Evolutionary conservation across 176 grass and related monocot genomes (phyloP).

Genomic region (Pontederia crassipes): DNA sequence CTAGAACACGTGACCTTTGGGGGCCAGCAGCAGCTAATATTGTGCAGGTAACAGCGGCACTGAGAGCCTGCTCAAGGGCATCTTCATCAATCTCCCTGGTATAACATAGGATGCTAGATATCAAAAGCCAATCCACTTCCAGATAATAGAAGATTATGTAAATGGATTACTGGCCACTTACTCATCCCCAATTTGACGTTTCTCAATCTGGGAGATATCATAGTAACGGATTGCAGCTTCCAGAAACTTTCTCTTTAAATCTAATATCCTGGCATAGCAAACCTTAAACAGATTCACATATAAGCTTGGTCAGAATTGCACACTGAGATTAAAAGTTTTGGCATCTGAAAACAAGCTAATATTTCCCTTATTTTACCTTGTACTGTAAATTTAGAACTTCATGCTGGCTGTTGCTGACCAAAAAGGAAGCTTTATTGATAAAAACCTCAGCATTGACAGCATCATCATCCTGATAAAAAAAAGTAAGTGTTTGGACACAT

Average conservation of each 20-base stretch:
- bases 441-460: slow-evolving; percentile 90
- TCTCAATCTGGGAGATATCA: slow-evolving; percentile 95
- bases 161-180: slow-evolving; percentile 30
- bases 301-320: background rate
- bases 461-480: slow-evolving; percentile 69
- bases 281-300: slow-evolving; percentile 39
- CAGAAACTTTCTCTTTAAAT: slow-evolving; percentile 88
- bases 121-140: background rate
- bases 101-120: background rate
- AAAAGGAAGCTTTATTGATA: slow-evolving; percentile 99
- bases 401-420: slow-evolving; percentile 75
- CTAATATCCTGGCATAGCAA: slow-evolving; percentile 96
- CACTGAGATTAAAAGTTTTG: background rate
- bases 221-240: slow-evolving; percentile 98
- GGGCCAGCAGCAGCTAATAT: slow-evolving; percentile 98
- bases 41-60: slow-evolving; percentile 90
- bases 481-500: background rate
- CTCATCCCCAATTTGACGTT: slow-evolving; percentile 93
- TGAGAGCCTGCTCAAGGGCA: slow-evolving; percentile 93
- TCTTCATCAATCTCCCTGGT: slow-evolving; percentile 94
- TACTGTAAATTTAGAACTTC: slow-evolving; percentile 92
- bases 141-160: background rate
- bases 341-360: background rate
- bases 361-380: slow-evolving; percentile 31
- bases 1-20: slow-evolving; percentile 87